A percentile compares a stretch with the other conserved stretches of the same genome.
phyloP scores from a whole-genome alignment of 805 yeast species.

The Cyberlindnera suaveolens region DNA sequence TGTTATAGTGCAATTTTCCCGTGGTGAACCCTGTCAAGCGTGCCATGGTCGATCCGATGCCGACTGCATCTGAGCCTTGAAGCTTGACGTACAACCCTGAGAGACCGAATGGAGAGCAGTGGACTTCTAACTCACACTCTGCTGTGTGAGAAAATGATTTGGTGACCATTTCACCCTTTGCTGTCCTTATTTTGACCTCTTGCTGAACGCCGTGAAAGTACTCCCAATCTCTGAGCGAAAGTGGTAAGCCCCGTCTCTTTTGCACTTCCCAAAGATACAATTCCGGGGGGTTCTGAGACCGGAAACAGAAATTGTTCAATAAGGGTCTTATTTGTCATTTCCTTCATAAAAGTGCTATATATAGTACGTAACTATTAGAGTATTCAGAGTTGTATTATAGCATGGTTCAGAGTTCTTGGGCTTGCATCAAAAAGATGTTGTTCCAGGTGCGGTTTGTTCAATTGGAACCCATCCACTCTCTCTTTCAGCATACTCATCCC shows the following conservation, averaged over 20 bases:
- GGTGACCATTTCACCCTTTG: background rate
- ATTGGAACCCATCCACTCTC: background rate
- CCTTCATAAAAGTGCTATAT: too few relatives aligned
- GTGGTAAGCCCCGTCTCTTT: too few relatives aligned
- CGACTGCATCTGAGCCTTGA: conserved; percentile 42
- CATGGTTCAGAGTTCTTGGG: too few relatives aligned
- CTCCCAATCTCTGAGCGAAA: too few relatives aligned
- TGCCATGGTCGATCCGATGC: conserved; percentile 53
- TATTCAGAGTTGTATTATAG: too few relatives aligned
- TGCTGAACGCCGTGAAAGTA: too few relatives aligned
- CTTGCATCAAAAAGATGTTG: too few relatives aligned
- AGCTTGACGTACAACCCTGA: conserved; percentile 45
- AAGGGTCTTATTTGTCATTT: too few relatives aligned
- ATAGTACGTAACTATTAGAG: too few relatives aligned
- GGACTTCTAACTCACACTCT: conserved; percentile 46
- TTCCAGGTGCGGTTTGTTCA: background rate
- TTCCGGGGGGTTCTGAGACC: too few relatives aligned
- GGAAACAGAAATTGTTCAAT: too few relatives aligned
- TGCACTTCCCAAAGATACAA: too few relatives aligned
- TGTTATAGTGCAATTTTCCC: conserved; percentile 44
- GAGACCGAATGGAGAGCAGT: conserved; percentile 52
- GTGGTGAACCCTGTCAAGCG: conserved; percentile 45
- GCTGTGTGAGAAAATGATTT: conserved; percentile 38
- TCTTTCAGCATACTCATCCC: background rate
- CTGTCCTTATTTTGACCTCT: background rate